Evolutionary conservation across 2,329 filamentous ascomycete genomes (phyloP), one percentile per base, ranked within the genome.

Genomic region (Hymenoscyphus scutula): DNA sequence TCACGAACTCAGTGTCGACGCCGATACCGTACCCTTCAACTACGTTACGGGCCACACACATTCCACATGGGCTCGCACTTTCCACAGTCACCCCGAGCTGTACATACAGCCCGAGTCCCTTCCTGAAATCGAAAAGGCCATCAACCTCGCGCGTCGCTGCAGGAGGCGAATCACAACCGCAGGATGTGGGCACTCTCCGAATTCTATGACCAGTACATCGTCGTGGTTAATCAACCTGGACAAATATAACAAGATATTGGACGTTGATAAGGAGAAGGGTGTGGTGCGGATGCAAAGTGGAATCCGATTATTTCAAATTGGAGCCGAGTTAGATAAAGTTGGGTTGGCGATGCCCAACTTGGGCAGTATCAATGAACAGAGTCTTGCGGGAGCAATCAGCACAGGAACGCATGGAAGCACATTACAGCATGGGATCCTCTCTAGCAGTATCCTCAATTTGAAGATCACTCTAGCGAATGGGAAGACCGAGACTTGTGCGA

Each of bases 201-300:
- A 90, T 67, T 89, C 94, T 72, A 79, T 99, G 53, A 98, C 94
- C 4, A 96, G 92, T 77, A 96, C 93, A 5, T 95, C 91, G 17
- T 91, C 90, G 67, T 98, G 95, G 95, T 87, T 97, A 74, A 81
- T 98, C 69, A 98, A 97, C 75, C 85, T 99, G 65, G 95, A 99
- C 79, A 83, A 89, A 67, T 91, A 91, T 78, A 86, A 86, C 73
- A 81, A 84, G 60, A 83, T 98, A 32, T 74, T 96, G 57, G 82
- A 86, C 7, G 81, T 96, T 56, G 87, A 96, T 72, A 77, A 76
- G 58, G 80, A 84, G 45, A 87, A 82, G 11, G 84, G 87, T 58
- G 77, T 89, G 7, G 84, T 96, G 59, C 86, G 87, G 2, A 89
- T 96, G 70, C 84, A 98, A 78, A 89, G 90, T n/a, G 95, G 95